Conservation (phyloP, 169 alveolate species). For the Plasmodium berghei region DNA sequence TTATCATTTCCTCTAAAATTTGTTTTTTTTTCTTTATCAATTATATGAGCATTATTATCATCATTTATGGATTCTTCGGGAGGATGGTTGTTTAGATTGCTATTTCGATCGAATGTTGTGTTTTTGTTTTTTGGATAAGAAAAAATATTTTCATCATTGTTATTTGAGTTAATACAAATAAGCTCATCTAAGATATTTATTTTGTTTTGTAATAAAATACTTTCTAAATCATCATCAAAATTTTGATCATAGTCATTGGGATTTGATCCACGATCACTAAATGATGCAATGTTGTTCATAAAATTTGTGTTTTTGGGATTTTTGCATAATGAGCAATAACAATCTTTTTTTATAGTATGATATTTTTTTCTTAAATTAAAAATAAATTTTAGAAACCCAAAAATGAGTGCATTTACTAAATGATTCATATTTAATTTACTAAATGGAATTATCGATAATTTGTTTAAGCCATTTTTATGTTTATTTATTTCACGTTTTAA, state of each 20-base stretch:
- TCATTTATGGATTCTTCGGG: not conserved
- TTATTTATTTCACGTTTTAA: conserved; percentile 47
- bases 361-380: conserved; percentile 62
- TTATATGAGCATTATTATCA: not conserved
- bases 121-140: not conserved
- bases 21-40: not conserved
- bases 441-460: conserved; percentile 62
- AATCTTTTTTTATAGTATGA: conserved; percentile 33
- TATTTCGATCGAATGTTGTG: conserved; percentile 2
- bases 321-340: conserved; percentile 10
- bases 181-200: not conserved
- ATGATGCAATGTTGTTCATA: not conserved
- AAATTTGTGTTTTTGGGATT: not conserved
- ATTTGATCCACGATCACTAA: not conserved
- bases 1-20: not conserved
- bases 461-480: conserved; percentile 53
- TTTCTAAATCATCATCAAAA: not conserved
- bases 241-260: too few relatives aligned
- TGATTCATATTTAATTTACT: conserved; percentile 62
- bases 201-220: not conserved
- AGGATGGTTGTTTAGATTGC: conserved; percentile 1
- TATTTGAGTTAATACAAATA: not conserved
- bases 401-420: conserved; percentile 38
- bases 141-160: conserved; percentile 4
- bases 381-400: conserved; percentile 61